phyloP scores from a whole-genome alignment of 1,139 yeast genomes.

The Trichomonascaceae sp. region DNA sequence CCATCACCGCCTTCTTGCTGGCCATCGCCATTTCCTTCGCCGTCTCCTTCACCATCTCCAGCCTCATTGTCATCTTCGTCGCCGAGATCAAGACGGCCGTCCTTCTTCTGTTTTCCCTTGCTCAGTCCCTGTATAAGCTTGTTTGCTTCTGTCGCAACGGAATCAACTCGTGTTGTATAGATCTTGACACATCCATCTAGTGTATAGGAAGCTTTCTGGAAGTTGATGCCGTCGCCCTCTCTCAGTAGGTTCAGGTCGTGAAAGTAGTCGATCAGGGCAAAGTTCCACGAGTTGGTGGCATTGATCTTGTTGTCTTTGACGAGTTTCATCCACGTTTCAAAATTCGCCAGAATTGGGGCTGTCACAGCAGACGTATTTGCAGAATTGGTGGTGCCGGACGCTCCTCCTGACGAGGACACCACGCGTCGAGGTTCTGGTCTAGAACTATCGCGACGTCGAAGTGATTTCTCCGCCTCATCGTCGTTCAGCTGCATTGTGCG shows the following conservation, averaged over 20 bases:
- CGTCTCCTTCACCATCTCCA: conserved; percentile 7
- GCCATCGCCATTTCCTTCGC: conserved; percentile 7
- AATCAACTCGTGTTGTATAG: conserved; percentile 76
- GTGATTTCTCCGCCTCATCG: conserved; percentile 20
- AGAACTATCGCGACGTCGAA: conserved; percentile 6
- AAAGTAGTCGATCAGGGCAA: conserved; percentile 80
- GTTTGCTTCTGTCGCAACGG: conserved; percentile 86
- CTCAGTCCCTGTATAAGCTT: conserved; percentile 65
- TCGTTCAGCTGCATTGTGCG: conserved; percentile 15
- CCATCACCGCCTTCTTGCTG: conserved; percentile 10
- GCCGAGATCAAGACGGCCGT: conserved; percentile 15
- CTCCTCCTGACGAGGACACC: conserved; percentile 10
- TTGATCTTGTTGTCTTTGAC: conserved; percentile 65
- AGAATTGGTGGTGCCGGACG: conserved; percentile 2
- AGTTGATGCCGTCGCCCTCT: conserved; percentile 52
- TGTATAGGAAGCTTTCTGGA: conserved; percentile 68
- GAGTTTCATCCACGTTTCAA: conserved; percentile 82
- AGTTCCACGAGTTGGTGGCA: conserved; percentile 57
- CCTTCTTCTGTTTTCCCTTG: conserved; percentile 19
- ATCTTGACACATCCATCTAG: conserved; percentile 80
- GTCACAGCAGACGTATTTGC: conserved; percentile 4
- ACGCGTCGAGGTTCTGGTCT: conserved; percentile 17
- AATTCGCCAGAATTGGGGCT: conserved; percentile 41
- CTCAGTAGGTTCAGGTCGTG: conserved; percentile 50
- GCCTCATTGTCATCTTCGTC: conserved; percentile 8